phyloP scores from a whole-genome alignment of 1,139 yeast species.

The Pichia sp. region DNA sequence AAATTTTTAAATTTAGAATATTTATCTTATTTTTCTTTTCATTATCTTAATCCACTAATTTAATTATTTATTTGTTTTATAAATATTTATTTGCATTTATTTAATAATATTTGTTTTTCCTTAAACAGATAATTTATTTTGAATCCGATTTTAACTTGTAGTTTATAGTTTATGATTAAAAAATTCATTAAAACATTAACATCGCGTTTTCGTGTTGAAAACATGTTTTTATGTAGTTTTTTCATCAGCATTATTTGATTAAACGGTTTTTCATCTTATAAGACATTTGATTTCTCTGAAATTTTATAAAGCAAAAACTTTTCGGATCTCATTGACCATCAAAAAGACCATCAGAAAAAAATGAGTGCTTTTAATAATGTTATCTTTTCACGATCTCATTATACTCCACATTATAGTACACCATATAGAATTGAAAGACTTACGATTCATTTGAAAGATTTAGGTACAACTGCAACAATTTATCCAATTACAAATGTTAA shows the following conservation, averaged over 20 bases:
- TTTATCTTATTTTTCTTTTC: too few relatives aligned
- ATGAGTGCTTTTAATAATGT: slow-evolving; percentile 30
- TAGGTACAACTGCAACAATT: slow-evolving; percentile 86
- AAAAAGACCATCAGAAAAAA: too few relatives aligned
- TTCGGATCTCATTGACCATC: neutral
- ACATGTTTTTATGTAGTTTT: too few relatives aligned
- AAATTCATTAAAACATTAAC: too few relatives aligned
- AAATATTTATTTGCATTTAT: neutral
- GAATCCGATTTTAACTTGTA: too few relatives aligned
- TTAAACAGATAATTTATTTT: too few relatives aligned
- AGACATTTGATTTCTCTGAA: neutral
- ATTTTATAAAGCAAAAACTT: neutral
- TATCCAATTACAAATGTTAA: slow-evolving; percentile 70
- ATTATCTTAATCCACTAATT: neutral
- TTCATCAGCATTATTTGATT: too few relatives aligned
- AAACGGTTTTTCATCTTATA: neutral
- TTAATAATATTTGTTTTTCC: too few relatives aligned
- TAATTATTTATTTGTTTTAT: neutral
- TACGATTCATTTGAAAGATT: slow-evolving; percentile 80
- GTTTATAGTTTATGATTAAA: too few relatives aligned
- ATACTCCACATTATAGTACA: slow-evolving; percentile 25
- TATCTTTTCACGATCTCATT: slow-evolving; percentile 25
- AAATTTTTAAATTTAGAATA: too few relatives aligned
- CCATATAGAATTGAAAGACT: slow-evolving; percentile 26
- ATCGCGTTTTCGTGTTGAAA: too few relatives aligned